phyloP scores from a whole-genome alignment of 805 yeast genomes.

The Diddensiella caesifluorescens region DNA sequence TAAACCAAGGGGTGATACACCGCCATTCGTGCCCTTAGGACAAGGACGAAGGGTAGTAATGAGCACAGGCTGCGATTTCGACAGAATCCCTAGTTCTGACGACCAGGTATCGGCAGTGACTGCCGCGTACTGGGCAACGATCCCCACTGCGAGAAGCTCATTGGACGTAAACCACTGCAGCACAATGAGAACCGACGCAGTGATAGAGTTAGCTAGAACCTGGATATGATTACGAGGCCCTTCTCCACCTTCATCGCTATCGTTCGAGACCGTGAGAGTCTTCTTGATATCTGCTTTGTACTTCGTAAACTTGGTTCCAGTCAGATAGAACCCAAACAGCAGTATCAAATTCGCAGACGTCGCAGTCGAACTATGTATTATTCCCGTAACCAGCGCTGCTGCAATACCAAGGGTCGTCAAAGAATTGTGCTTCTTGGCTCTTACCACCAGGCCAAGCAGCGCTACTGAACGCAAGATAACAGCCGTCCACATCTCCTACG shows the following conservation, averaged over 20 bases:
- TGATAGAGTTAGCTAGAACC: slow-evolving; percentile 39
- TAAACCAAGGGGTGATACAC: slow-evolving; percentile 37
- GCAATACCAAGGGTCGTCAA: slow-evolving; percentile 35
- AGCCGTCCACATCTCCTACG: slow-evolving; percentile 1
- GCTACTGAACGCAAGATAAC: slow-evolving; percentile 6
- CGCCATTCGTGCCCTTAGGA: slow-evolving; percentile 47
- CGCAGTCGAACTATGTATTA: slow-evolving; percentile 37
- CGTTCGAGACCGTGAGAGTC: slow-evolving; percentile 25
- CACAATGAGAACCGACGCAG: slow-evolving; percentile 36
- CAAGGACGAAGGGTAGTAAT: slow-evolving; percentile 39
- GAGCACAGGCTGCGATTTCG: slow-evolving; percentile 35
- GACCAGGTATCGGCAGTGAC: slow-evolving; percentile 46
- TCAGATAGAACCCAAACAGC: slow-evolving; percentile 35
- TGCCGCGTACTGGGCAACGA: slow-evolving; percentile 38
- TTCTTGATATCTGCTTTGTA: slow-evolving; percentile 35
- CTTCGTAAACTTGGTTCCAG: slow-evolving; percentile 39
- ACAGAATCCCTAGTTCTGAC: slow-evolving; percentile 42
- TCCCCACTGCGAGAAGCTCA: slow-evolving; percentile 25
- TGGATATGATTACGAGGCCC: slow-evolving; percentile 38
- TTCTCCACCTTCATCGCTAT: slow-evolving; percentile 17
- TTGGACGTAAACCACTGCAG: slow-evolving; percentile 16
- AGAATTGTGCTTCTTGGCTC: slow-evolving; percentile 35
- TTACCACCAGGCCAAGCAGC: slow-evolving; percentile 13
- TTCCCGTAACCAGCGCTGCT: slow-evolving; percentile 37
- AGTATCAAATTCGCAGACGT: slow-evolving; percentile 33